Conservation (phyloP, 2,329 filamentous ascomycete genomes). For the Calonectria pseudoturangicola region DNA sequence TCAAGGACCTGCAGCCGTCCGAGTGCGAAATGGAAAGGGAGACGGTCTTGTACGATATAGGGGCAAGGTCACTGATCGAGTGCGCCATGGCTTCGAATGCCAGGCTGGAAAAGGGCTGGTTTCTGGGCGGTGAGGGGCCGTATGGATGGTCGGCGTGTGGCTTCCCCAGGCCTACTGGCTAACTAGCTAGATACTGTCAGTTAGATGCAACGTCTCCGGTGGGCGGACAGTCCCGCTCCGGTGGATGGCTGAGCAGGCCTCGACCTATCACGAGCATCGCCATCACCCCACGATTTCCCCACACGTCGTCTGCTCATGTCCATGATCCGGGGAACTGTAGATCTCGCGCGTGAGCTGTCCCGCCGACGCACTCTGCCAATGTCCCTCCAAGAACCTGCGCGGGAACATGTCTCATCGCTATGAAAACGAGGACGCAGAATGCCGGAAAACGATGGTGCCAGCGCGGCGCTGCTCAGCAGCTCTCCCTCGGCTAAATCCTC, state of each 20-base stretch:
- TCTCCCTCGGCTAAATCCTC: constrained; percentile 11
- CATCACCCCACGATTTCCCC: constrained; percentile 20
- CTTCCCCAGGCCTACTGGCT: neutral
- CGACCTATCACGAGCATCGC: neutral
- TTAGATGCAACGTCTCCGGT: neutral
- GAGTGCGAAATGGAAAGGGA: neutral
- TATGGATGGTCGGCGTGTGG: neutral
- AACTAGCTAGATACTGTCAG: too few species aligned
- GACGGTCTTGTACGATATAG: neutral
- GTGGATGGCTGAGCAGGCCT: neutral
- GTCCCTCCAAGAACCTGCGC: neutral
- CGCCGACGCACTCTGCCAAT: neutral
- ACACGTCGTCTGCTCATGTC: neutral
- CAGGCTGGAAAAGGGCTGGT: neutral
- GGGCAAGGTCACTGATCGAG: neutral
- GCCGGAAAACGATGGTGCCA: constrained; percentile 16
- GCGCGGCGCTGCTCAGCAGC: constrained; percentile 4
- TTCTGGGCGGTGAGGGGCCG: neutral
- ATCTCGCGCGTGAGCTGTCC: neutral
- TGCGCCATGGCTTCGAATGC: constrained; percentile 5
- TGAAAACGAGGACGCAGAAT: constrained; percentile 1
- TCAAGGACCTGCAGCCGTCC: neutral
- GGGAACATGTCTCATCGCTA: neutral
- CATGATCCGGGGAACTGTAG: constrained; percentile 18
- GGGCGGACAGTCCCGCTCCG: neutral